Conservation (phyloP, 2,329 filamentous ascomycete genomes). For the Botrytis byssoidea region DNA sequence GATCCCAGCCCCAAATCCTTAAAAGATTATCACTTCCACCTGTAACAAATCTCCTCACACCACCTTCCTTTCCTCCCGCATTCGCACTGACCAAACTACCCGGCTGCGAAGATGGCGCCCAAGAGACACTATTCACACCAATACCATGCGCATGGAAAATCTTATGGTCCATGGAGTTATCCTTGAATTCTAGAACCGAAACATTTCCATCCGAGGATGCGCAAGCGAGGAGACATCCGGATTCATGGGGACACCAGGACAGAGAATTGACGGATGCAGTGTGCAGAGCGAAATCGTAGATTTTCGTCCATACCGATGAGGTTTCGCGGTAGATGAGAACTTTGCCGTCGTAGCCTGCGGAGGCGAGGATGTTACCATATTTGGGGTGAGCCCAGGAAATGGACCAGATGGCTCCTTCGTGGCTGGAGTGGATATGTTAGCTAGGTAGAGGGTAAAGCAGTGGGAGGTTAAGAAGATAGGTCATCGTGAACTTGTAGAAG, state of each 20-base stretch:
- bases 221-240: slow-evolving; percentile 89
- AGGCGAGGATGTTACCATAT: slow-evolving; percentile 96
- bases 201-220: slow-evolving; percentile 93
- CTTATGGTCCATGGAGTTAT: slow-evolving; percentile 86
- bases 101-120: slow-evolving; percentile 83
- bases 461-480: not conserved
- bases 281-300: slow-evolving; percentile 91
- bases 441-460: not conserved
- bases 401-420: slow-evolving; percentile 97
- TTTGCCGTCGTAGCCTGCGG: slow-evolving; percentile 94
- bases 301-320: slow-evolving; percentile 69
- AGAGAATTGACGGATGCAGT: slow-evolving; percentile 97
- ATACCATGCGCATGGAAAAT: slow-evolving; percentile 90
- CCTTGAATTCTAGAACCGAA: slow-evolving; percentile 93
- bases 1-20: slow-evolving; percentile 87
- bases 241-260: slow-evolving; percentile 95
- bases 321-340: slow-evolving; percentile 98
- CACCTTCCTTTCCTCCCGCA: slow-evolving; percentile 52
- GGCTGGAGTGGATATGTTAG: slow-evolving; percentile 51
- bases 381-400: slow-evolving; percentile 98
- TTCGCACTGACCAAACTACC: slow-evolving; percentile 77
- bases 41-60: slow-evolving; percentile 83
- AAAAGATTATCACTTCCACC: slow-evolving; percentile 91
- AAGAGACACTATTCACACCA: slow-evolving; percentile 93
- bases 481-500: not conserved